Evolutionary conservation across 2,329 filamentous ascomycete species (phyloP).

Genomic region (Cercospora zeina): DNA sequence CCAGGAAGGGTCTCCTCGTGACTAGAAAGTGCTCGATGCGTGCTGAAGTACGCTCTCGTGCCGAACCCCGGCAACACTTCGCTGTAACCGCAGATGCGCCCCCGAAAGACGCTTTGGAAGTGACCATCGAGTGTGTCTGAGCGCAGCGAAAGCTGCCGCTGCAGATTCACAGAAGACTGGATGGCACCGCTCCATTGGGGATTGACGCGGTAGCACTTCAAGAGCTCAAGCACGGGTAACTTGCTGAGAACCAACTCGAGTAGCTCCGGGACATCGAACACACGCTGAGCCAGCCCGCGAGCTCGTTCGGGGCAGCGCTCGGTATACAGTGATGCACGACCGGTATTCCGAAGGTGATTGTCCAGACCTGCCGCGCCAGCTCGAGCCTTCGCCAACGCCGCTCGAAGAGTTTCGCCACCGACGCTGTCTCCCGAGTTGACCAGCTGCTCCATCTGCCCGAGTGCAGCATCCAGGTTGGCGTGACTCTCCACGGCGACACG

Average conservation of each 20-base stretch:
- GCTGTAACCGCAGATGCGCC: slow-evolving; percentile 7
- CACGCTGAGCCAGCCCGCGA: slow-evolving; percentile 6
- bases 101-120: slow-evolving; percentile 6
- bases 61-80: slow-evolving; percentile 9
- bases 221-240: slow-evolving; percentile 13
- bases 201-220: slow-evolving; percentile 12
- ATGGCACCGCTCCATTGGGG: slow-evolving; percentile 10
- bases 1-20: slow-evolving; percentile 10
- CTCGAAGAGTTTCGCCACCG: neutral
- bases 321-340: slow-evolving; percentile 6
- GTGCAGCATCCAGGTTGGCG: neutral
- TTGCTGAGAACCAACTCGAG: slow-evolving; percentile 17
- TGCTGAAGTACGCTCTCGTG: slow-evolving; percentile 3
- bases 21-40: slow-evolving; percentile 7
- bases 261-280: slow-evolving; percentile 13
- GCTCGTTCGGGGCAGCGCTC: slow-evolving; percentile 14
- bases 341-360: slow-evolving; percentile 9
- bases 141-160: slow-evolving; percentile 7
- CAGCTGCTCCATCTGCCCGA: neutral
- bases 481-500: slow-evolving; percentile 10
- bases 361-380: slow-evolving; percentile 8
- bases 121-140: slow-evolving; percentile 10
- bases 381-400: slow-evolving; percentile 1
- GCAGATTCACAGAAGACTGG: slow-evolving; percentile 8
- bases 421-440: neutral